Conservation (phyloP, 2,329 filamentous ascomycete species). For the Akanthomyces uredinophilus region DNA sequence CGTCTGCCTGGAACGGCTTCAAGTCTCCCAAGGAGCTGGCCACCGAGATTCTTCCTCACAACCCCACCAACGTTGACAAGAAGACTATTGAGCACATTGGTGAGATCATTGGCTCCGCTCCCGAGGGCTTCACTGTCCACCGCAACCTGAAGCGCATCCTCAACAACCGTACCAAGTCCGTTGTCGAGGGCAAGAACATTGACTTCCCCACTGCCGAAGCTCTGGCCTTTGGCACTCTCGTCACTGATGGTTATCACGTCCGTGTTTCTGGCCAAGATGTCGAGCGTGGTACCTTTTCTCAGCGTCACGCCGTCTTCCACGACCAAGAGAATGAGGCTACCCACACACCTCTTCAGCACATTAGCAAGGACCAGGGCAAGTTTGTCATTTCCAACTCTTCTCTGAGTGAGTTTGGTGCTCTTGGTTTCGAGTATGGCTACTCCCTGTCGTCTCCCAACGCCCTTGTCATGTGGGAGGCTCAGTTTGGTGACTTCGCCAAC, state of each 20-base stretch:
- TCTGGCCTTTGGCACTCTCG: conserved; percentile 86
- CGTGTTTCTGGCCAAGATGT: conserved; percentile 98
- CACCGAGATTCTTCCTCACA: conserved; percentile 87
- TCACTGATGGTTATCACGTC: conserved; percentile 91
- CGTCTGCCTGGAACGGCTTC: conserved; percentile 98
- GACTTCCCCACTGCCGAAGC: conserved; percentile 98
- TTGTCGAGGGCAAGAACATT: conserved; percentile 87
- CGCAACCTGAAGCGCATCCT: conserved; percentile 97
- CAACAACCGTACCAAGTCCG: conserved; percentile 80
- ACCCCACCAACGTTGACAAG: conserved; percentile 72
- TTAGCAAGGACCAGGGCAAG: conserved; percentile 86
- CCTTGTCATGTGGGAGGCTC: conserved; percentile 98
- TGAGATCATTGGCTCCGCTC: conserved; percentile 68
- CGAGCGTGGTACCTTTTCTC: conserved; percentile 98
- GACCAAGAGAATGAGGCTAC: conserved; percentile 93
- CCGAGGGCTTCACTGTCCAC: conserved; percentile 84
- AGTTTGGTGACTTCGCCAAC: conserved; percentile 99
- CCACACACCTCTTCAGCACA: conserved; percentile 85
- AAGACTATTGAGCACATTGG: conserved; percentile 77
- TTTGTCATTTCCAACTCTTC: conserved; percentile 98
- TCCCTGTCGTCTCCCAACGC: conserved; percentile 95
- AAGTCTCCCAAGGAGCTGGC: conserved; percentile 98
- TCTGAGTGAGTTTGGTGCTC: conserved; percentile 61
- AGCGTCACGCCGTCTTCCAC: conserved; percentile 94
- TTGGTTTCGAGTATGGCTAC: conserved; percentile 98